Evolutionary conservation across 2,329 filamentous ascomycete genomes (phyloP), one percentile per base, ranked within the genome.

Genomic region (Zelopaecilomyces penicillatus): DNA sequence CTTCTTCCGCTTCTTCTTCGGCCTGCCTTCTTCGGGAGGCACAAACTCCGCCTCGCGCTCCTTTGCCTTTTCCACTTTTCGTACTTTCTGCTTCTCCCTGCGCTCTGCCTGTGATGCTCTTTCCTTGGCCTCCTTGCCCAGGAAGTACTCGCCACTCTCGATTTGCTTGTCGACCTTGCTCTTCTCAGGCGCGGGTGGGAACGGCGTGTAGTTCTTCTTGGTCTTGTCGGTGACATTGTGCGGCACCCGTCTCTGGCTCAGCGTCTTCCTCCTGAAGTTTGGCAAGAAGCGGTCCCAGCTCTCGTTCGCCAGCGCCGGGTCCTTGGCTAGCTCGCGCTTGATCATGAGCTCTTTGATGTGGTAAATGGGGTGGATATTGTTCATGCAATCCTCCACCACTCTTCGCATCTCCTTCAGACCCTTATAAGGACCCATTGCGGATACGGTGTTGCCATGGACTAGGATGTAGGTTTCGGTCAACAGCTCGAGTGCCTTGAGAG

Each of bases 81-180:
- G 91, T 65, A 81, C 75, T 66, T 81, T 85, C 70, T 95, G 90
- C 66, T 85, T 83, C 64, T 94, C 88, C 59, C 87, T 77, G 53
- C 88, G 75, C 59, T 87, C 85, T 61, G 91, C 84, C 65, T 85
- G 82, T 39, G 75, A 81, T 44, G 83, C 85, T 49, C 90, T 76
- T 59, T 95, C 87, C 75, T 95, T 95, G 48, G 88, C 90, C 60
- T 90, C 82, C 73, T 95, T 95, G 60, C 83, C 83, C 61, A 98
- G 68, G 66, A 97, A 97, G 70, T 95, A 98, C 70, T 97, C 91
- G 68, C 93, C 91, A 57, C 81, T 90, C 74, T 98, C 93, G 71
- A 98, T 95, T 76, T 98, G 91, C 66, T 89, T 69, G 67, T 98
- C 93, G 57, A 98, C 79, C 80, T 97, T 98, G 80, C 90, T 96